Base-by-base conservation (phyloP, 108 stramenopile genomes). In the Nitzschia sp. region DNA sequence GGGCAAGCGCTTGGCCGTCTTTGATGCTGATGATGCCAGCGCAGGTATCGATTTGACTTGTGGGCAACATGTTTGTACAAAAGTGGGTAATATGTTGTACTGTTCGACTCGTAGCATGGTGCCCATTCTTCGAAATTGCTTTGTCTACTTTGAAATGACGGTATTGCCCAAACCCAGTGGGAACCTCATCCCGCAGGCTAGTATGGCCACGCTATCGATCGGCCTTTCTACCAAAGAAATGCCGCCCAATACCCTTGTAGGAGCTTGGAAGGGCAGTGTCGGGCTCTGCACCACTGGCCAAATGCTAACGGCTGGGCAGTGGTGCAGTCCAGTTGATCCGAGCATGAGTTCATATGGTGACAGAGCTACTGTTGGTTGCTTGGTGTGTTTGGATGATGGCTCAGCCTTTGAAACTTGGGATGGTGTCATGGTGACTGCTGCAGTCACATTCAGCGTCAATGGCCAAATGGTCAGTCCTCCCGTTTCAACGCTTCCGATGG, bases 141-240 rank as follows among this genome's bases (percentile, higher is more conserved):
- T 90, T 73, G 96, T 94, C 2, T 96, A 96, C 67, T 97, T 95
- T 81, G 95, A 97, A 77, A 93, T 96, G 78, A 91, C 92, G 2
- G 92, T 93, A 1, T 55, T 85, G 1, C 86, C 88, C 16, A 79
- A 80, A 28, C 71, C 69, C 36, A 48, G 57, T 64, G 69, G 68
- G 30, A 47, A 25, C 29, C 45, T 74, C 22, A 63, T 76, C 16
- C 59, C 62, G 38, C 75, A 71, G 41, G 60, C 73, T 35, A 72
- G 75, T 15, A 77, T 75, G 76, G 79, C 90, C 41, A 83, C 89
- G 17, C 63, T 98, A 50, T 85, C 91, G 17, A 82, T 98, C 69
- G 97, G 97, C 1, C 73, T 98, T 17, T 94, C 94, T 21, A 98
- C 96, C 2, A 80, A 89, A 41, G 97, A 98, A 76, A 98, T 98